Evolutionary conservation across 306 rosid species (phyloP), one percentile per base, ranked within the genome.

Genomic region (Prunus kanzakura): DNA sequence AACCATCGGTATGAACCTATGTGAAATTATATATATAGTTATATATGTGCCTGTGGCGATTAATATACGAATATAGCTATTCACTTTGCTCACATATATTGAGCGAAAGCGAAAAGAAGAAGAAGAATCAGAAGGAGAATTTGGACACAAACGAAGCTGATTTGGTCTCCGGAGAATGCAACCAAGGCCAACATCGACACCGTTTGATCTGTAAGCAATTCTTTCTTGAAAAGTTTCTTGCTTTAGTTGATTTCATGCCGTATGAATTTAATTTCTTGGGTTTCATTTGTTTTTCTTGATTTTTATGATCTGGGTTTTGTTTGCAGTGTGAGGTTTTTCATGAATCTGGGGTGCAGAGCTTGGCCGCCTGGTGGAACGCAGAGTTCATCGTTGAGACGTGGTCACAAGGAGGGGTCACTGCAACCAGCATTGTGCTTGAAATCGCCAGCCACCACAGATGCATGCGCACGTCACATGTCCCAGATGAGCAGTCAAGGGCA

Each of bases 341-440:
- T 1, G 97, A 88, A 83, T 92, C 96, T 0, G 96, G 98, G 15
- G 96, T 9, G 89, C 97, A 35, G 98, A 95, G 88, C 81, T 95
- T 92, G 97, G 96, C 97, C 1, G 97, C 97, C 13, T 97, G 98
- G 16, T 90, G 97, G 98, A 90, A 90, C 79, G 86, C 98, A 0
- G 80, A 79, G 61, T 79, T 95, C 71, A 90, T 95, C 29, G 93
- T 90, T 10, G 98, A 95, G 84, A 92, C 98, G 13, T 89, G 98
- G 98, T 90, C 96, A 2, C 88, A 61, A n/a, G 97, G 97, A 2
- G 98, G 97, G 10, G 80, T 75, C n/a, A 85, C 88, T 10, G 80
- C 93, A 2, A 87, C 92, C 9, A 95, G 97, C 83, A 75, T 86
- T 5, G 97, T 97, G 7, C 76, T 95, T 32, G 85, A 77, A 12